Percentiles rank a stretch among this genome's conserved stretches.
Evolutionary conservation across 805 yeast genomes (phyloP).

Genomic region (Metschnikowia dekortorum): DNA sequence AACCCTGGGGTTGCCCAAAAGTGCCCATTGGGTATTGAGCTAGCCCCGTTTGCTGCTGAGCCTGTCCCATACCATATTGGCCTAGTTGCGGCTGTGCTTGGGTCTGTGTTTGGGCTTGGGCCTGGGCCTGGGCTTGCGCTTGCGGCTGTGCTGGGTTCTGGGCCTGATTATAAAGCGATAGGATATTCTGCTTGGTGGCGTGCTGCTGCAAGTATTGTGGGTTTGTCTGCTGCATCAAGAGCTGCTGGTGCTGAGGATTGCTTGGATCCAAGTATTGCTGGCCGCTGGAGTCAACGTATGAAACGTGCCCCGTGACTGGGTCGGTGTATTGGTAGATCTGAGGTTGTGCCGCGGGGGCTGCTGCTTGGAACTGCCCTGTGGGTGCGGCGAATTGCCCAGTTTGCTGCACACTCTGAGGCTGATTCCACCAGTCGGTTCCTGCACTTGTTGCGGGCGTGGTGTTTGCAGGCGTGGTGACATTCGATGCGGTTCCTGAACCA

Average conservation of each 20-base stretch:
- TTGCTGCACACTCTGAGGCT: not conserved
- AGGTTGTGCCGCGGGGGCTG: constrained; percentile 24
- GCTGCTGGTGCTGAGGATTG: constrained; percentile 29
- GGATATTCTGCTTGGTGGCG: constrained; percentile 33
- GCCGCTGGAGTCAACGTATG: constrained; percentile 63
- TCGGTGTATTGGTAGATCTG: constrained; percentile 67
- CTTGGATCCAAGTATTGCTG: constrained; percentile 42
- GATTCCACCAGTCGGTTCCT: constrained; percentile 31
- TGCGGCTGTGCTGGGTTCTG: constrained; percentile 1
- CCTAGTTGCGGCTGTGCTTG: constrained; percentile 6
- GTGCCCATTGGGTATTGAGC: not conserved
- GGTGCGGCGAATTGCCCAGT: not conserved
- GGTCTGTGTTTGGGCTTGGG: not conserved
- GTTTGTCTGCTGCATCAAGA: constrained; percentile 29
- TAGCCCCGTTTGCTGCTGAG: not conserved
- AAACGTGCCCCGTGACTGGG: constrained; percentile 63
- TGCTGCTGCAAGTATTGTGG: constrained; percentile 25
- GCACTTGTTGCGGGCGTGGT: constrained; percentile 20
- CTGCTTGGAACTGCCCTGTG: constrained; percentile 9
- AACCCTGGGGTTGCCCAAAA: not conserved
- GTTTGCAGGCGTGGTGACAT: not conserved
- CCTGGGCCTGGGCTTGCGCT: no score
- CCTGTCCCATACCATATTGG: not conserved
- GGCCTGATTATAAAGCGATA: constrained; percentile 38
- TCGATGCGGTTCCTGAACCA: constrained; percentile 8